Evolutionary conservation across 2,329 filamentous ascomycete genomes (phyloP), one percentile per base, ranked within the genome.

Genomic region (Cytospora leucostoma): DNA sequence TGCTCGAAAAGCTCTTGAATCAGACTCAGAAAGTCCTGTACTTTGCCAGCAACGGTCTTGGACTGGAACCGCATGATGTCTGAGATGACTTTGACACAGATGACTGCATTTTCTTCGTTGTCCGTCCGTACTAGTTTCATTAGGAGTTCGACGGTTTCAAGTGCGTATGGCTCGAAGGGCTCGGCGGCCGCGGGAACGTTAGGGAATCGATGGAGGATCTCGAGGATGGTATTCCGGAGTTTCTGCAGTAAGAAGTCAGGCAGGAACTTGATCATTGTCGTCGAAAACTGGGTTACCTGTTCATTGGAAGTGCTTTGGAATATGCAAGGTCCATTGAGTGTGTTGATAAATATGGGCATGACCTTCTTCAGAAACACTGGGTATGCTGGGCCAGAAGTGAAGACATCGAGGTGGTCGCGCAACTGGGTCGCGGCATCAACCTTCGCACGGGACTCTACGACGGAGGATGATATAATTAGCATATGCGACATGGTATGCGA

Each of bases 61-160:
- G 89, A 86, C 76, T 98, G 94, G 73, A 97, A 92, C 56, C 95
- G 88, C 83, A 96, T 92, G 68, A 98, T 89, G 73, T 99, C 95
- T 80, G 97, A 97, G 58, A 96, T 92, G 15, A 94, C 96, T 81
- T 99, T 99, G 78, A 99, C 92, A 74, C 94, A 97, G 67, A 99
- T 80, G n/a, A 96, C 92, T 2, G 94, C 95, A 82, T 99, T 99
- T 67, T 99, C 95, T 77, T 99, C 95, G 71, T 99, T 99, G 76
- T 99, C 95, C 50, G 87, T 89, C 69, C 89, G 88, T 65, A 98
- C 93, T 64, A 99, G 80, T 61, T 86, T 85, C 88, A 98, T 94
- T 67, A 98, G 83, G 68, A 96, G 83, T 73, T 97, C 93, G 65
- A 97, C 92, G 65, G 96, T 88, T 73, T 96, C 92, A 68, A 88